Evolutionary conservation across 202 grass and related monocot genomes (phyloP).

Genomic region (Hordeum pubiflorum): DNA sequence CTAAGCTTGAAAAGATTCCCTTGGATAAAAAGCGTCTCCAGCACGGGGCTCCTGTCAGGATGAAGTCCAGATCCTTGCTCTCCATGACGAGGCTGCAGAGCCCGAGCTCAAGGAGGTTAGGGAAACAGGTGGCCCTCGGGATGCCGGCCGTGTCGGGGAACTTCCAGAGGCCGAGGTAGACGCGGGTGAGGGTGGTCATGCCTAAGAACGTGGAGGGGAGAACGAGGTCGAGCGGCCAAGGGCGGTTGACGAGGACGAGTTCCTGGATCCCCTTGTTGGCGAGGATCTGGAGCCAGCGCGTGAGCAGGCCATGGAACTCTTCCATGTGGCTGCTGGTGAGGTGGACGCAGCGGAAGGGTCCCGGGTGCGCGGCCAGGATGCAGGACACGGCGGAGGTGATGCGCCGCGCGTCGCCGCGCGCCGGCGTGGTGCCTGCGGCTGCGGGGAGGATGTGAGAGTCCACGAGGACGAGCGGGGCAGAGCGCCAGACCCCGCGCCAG

Average conservation of each 20-base stretch:
- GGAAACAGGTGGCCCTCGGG: background rate
- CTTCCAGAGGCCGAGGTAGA: background rate
- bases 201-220: background rate
- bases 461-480: background rate
- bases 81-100: background rate
- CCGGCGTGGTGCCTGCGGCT: too few relatives aligned
- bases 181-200: background rate
- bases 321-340: background rate
- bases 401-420: too few relatives aligned
- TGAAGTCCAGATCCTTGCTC: background rate
- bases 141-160: background rate
- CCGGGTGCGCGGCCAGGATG: background rate
- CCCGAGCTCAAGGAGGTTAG: background rate
- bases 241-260: background rate
- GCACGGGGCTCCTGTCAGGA: conserved; percentile 4
- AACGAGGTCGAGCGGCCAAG: background rate
- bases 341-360: background rate
- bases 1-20: background rate
- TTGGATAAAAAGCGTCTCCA: background rate
- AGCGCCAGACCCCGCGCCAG: background rate
- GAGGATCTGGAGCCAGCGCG: background rate
- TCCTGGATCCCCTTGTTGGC: background rate
- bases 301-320: background rate
- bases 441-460: background rate
- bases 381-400: background rate